Conservation (phyloP, 257 asterid species). For the Plantago major region DNA sequence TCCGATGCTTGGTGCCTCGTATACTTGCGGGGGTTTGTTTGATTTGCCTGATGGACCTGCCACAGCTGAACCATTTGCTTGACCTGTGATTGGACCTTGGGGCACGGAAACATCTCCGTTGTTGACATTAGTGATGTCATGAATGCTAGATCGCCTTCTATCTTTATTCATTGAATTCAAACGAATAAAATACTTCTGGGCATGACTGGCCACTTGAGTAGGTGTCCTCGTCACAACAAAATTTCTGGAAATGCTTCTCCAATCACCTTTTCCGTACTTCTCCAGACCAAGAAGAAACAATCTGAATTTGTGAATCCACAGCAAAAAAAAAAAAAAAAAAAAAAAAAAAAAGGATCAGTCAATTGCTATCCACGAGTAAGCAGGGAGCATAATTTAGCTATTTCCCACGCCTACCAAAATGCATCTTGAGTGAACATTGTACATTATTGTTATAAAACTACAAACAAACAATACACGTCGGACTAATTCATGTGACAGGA, state of each 20-base stretch:
- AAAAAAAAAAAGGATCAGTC: background rate
- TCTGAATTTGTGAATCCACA: slow-evolving; percentile 32
- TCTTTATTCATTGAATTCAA: slow-evolving; percentile 91
- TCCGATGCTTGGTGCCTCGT: slow-evolving; percentile 58
- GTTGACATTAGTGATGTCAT: slow-evolving; percentile 78
- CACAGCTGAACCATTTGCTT: slow-evolving; percentile 37
- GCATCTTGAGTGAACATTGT: no score
- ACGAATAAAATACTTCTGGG: slow-evolving; percentile 88
- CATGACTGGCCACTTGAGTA: slow-evolving; percentile 95
- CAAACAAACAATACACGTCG: no score
- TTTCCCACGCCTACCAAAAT: no score
- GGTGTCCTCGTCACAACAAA: slow-evolving; percentile 88
- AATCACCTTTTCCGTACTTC: slow-evolving; percentile 86
- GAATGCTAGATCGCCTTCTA: slow-evolving; percentile 82
- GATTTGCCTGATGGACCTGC: slow-evolving; percentile 43
- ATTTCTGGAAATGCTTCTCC: slow-evolving; percentile 90
- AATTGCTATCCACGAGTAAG: no score
- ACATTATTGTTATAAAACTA: no score
- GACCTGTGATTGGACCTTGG: slow-evolving; percentile 78
- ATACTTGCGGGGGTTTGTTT: slow-evolving; percentile 40
- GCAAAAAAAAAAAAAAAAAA: background rate
- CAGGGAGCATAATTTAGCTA: no score
- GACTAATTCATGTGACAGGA: no score
- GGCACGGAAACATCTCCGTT: slow-evolving; percentile 53
- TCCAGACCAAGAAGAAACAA: slow-evolving; percentile 88